Evolutionary conservation across 805 yeast species (phyloP).

Genomic region (Sungouiella blattae): DNA sequence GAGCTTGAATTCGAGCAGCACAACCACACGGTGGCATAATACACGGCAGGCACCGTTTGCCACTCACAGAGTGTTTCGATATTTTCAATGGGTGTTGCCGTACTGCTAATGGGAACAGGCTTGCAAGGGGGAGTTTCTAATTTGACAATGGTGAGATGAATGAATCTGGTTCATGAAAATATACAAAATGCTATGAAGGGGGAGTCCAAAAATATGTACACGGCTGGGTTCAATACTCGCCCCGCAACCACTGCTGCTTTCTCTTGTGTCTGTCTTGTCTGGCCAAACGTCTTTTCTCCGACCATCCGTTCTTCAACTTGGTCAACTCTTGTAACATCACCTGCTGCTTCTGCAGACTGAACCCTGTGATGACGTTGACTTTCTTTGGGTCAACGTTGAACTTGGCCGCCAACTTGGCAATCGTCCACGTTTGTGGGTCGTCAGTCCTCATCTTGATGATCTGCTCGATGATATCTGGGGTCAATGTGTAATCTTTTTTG

Average conservation of each 20-base stretch:
- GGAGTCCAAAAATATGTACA: slow-evolving; percentile 5
- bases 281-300: slow-evolving; percentile 43
- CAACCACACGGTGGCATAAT: no score
- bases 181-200: not conserved
- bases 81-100: no score
- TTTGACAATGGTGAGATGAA: no score
- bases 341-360: slow-evolving; percentile 32
- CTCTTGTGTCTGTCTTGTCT: slow-evolving; percentile 58
- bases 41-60: no score
- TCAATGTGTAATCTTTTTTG: slow-evolving; percentile 49
- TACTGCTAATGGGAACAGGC: no score
- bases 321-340: slow-evolving; percentile 48
- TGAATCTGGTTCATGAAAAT: not conserved
- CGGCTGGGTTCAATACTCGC: slow-evolving; percentile 32
- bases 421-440: slow-evolving; percentile 64
- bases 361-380: slow-evolving; percentile 42
- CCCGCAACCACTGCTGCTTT: slow-evolving; percentile 60
- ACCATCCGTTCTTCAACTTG: slow-evolving; percentile 48
- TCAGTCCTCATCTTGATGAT: slow-evolving; percentile 51
- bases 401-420: slow-evolving; percentile 56
- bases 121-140: no score
- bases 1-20: slow-evolving; percentile 26
- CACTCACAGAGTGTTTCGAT: no score
- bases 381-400: slow-evolving; percentile 47
- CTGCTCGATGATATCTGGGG: slow-evolving; percentile 54